Evolutionary conservation across 1,284 basidiomycete species (phyloP).

Genomic region (Ustilago sp.): DNA sequence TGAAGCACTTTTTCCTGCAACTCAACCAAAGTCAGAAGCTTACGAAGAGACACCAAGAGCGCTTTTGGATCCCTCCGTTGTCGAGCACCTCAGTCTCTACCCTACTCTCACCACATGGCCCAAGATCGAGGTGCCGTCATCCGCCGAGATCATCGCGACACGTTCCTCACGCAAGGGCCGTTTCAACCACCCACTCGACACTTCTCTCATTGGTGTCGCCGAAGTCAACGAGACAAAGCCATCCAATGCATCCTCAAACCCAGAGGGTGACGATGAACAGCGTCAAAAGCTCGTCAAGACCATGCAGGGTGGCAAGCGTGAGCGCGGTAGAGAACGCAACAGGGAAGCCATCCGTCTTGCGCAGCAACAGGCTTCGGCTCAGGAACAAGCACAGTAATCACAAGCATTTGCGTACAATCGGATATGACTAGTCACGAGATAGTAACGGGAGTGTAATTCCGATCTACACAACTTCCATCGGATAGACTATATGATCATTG

Average conservation of each 20-base stretch:
- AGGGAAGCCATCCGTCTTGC: constrained; percentile 48
- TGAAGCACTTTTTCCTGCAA: constrained; percentile 30
- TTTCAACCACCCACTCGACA: constrained; percentile 50
- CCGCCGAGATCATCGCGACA: constrained; percentile 54
- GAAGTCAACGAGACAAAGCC: constrained; percentile 30
- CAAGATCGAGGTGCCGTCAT: constrained; percentile 54
- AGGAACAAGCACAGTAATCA: background rate
- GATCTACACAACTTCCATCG: background rate
- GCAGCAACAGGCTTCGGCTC: constrained; percentile 26
- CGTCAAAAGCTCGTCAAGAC: constrained; percentile 55
- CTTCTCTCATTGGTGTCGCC: constrained; percentile 42
- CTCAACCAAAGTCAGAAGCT: constrained; percentile 12
- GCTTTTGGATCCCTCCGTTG: constrained; percentile 31
- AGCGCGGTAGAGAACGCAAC: constrained; percentile 57
- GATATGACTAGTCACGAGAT: background rate
- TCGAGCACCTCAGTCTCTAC: constrained; percentile 54
- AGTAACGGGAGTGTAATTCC: background rate
- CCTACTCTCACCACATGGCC: constrained; percentile 59
- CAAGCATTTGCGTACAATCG: background rate
- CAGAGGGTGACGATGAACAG: constrained; percentile 35
- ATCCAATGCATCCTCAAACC: constrained; percentile 25
- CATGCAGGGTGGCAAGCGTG: constrained; percentile 59
- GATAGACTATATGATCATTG: background rate
- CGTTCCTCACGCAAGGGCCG: constrained; percentile 39
- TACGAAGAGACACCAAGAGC: constrained; percentile 17